Percentiles rank a stretch among this genome's conserved stretches.
Evolutionary conservation across 805 yeast species (phyloP).

Genomic region (Starmerella ratchasimensis): DNA sequence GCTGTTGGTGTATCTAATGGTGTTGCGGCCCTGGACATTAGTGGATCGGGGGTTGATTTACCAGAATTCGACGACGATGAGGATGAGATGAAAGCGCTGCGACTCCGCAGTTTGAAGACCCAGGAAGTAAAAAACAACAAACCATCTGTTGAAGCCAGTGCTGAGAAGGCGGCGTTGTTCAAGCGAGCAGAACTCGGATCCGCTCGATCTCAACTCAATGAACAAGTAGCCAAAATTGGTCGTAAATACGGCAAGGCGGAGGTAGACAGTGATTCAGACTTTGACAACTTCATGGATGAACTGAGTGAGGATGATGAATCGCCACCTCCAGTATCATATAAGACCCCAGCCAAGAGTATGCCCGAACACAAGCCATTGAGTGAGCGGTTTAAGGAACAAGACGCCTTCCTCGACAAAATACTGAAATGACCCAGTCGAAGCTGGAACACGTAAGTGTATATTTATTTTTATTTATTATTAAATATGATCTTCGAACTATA

Average conservation of each 20-base stretch:
- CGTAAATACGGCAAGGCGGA: constrained; percentile 8
- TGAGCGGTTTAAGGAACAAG: neutral
- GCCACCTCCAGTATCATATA: neutral
- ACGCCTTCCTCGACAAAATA: constrained; percentile 8
- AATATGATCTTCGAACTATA: neutral
- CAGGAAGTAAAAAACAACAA: neutral
- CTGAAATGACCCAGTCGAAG: constrained; percentile 2
- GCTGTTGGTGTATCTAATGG: too few relatives aligned
- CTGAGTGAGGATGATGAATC: neutral
- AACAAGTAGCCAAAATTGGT: constrained; percentile 9
- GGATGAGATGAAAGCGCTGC: constrained; percentile 2
- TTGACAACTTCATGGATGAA: constrained; percentile 20
- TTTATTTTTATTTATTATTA: too few relatives aligned
- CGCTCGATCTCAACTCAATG: constrained; percentile 14
- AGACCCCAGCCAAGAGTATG: neutral
- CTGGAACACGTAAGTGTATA: neutral
- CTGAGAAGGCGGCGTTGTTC: constrained; percentile 3
- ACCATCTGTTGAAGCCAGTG: too few relatives aligned
- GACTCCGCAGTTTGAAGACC: neutral
- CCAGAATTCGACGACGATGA: constrained; percentile 3
- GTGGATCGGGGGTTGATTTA: too few relatives aligned
- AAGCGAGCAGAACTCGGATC: constrained; percentile 11
- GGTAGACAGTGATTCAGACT: constrained; percentile 18
- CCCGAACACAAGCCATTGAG: neutral
- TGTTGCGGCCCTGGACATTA: too few relatives aligned